Evolutionary conservation across 2,329 filamentous ascomycete genomes (phyloP).

Genomic region (Aspergillus fructus): DNA sequence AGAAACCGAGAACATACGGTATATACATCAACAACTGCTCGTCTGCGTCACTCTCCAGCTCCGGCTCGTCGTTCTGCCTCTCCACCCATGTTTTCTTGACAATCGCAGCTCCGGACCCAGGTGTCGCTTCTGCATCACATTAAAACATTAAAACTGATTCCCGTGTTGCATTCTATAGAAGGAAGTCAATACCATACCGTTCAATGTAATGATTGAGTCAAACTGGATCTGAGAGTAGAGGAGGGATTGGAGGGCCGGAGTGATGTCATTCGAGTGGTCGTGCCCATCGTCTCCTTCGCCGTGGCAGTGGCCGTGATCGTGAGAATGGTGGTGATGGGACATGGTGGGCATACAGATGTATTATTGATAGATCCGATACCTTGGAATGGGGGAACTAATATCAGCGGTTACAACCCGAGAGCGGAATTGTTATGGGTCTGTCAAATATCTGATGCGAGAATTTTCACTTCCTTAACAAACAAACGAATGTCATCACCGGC

Average conservation of each 20-base stretch:
- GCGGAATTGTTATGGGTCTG: background rate
- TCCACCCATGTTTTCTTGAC: slow-evolving; percentile 91
- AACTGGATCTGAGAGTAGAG: slow-evolving; percentile 94
- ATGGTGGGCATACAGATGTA: slow-evolving; percentile 17
- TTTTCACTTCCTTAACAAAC: background rate
- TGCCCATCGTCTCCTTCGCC: slow-evolving; percentile 57
- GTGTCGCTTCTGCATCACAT: slow-evolving; percentile 51
- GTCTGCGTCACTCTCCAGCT: slow-evolving; percentile 82
- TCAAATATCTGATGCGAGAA: background rate
- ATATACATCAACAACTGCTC: slow-evolving; percentile 92
- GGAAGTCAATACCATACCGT: slow-evolving; percentile 50
- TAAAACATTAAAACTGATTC: background rate
- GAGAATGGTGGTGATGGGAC: slow-evolving; percentile 39
- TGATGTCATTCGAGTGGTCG: slow-evolving; percentile 89
- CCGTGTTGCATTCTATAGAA: background rate
- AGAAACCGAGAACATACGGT: slow-evolving; percentile 60
- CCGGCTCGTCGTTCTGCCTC: slow-evolving; percentile 67
- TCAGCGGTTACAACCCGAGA: background rate
- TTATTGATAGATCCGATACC: background rate
- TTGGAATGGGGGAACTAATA: background rate
- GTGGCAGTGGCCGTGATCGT: slow-evolving; percentile 47
- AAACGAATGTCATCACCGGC: background rate
- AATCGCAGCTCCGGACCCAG: slow-evolving; percentile 69
- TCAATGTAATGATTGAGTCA: slow-evolving; percentile 77
- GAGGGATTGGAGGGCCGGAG: slow-evolving; percentile 83